These are phyloP conservation scores for Trichoderma erinaceum DNA, from an alignment of 495 filamentous ascomycete genomes.

Conservation along the genomic window DNA sequence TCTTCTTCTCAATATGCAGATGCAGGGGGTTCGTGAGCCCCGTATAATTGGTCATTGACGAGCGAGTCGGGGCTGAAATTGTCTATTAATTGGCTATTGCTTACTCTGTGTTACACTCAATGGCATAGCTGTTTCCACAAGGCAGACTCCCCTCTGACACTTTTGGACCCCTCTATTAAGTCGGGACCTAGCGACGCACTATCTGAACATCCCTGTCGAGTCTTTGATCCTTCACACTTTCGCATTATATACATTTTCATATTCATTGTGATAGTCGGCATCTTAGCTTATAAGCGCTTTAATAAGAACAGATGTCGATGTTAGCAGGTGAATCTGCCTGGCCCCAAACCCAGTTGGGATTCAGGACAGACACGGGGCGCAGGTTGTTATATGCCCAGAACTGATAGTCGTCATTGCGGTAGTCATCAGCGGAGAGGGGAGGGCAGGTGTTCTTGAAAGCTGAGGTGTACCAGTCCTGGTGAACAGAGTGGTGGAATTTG, in stretches of 20 bases:
- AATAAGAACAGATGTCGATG: slow-evolving; percentile 10
- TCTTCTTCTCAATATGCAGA: no score
- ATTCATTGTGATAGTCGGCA: not conserved
- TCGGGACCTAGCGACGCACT: no score
- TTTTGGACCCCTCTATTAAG: no score
- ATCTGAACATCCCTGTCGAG: no score
- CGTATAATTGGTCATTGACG: no score
- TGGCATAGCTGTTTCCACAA: no score
- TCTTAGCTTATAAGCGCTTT: not conserved
- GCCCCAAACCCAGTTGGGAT: slow-evolving; percentile 3
- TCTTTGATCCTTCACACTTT: no score
- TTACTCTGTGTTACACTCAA: no score
- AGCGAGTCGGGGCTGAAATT: no score
- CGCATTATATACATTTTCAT: not conserved
- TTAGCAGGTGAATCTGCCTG: not conserved
- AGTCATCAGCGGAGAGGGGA: not conserved
- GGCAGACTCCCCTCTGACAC: no score
- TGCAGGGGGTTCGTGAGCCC: no score
- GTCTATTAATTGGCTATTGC: no score
- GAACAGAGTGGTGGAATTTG: slow-evolving; percentile 12
- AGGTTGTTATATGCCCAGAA: slow-evolving; percentile 7
- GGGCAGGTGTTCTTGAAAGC: slow-evolving; percentile 11
- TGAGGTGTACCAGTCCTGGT: slow-evolving; percentile 8
- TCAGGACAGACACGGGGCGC: not conserved
- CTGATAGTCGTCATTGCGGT: slow-evolving; percentile 4